Evolutionary conservation across 345 rosid species (phyloP).

Genomic region (Litchi chinensis): DNA sequence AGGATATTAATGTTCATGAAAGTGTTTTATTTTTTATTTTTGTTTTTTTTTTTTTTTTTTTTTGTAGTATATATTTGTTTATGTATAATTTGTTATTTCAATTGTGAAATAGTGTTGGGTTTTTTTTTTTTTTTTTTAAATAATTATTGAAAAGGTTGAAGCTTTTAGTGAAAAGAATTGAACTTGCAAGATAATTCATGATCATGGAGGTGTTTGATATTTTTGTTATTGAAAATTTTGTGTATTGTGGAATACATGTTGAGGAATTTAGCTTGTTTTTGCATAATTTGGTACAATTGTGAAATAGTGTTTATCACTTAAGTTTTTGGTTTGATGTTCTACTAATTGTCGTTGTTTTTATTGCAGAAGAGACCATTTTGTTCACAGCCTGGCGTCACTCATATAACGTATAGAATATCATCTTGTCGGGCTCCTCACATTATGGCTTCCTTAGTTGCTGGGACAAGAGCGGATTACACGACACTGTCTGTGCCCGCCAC

Average conservation of each 20-base stretch:
- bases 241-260: too few relatives aligned
- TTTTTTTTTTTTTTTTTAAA: too few relatives aligned
- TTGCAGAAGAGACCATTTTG: conserved; percentile 52
- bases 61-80: too few relatives aligned
- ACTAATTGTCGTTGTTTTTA: conserved; percentile 12
- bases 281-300: not conserved
- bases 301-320: too few relatives aligned
- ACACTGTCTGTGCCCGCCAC: conserved; percentile 50
- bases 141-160: too few relatives aligned
- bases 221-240: too few relatives aligned
- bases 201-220: too few relatives aligned
- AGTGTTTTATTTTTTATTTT: too few relatives aligned
- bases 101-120: not conserved
- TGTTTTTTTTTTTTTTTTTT: too few relatives aligned
- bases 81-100: not conserved
- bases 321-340: not conserved
- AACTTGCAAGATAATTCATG: too few relatives aligned
- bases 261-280: not conserved
- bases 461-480: conserved; percentile 41
- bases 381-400: conserved; percentile 25
- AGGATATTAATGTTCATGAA: too few relatives aligned
- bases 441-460: conserved; percentile 54
- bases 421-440: conserved; percentile 38
- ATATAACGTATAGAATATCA: conserved; percentile 33
- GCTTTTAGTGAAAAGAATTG: too few relatives aligned